Evolutionary conservation across 2,329 filamentous ascomycete species (phyloP).

Genomic region (Aspergillus neotritici): DNA sequence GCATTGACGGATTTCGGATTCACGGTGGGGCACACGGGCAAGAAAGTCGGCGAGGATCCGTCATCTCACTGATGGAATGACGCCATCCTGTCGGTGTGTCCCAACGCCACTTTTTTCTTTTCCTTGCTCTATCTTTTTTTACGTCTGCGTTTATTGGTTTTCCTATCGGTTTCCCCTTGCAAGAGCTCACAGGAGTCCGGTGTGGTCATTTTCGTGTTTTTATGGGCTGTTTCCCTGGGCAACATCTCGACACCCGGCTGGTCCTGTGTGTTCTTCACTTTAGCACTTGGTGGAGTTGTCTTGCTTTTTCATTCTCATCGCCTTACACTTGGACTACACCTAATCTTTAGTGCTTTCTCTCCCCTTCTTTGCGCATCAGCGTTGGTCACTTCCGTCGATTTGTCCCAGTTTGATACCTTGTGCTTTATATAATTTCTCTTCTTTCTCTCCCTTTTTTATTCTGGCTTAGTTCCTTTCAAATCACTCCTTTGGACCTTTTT

Average conservation of each 20-base stretch:
- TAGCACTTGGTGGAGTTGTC: slow-evolving; percentile 38
- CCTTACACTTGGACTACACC: slow-evolving; percentile 8
- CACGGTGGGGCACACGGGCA: slow-evolving; percentile 32
- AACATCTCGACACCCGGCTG: slow-evolving; percentile 42
- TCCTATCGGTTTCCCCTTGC: slow-evolving; percentile 23
- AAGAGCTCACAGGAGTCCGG: slow-evolving; percentile 42
- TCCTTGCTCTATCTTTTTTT: slow-evolving; percentile 26
- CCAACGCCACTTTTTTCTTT: slow-evolving; percentile 24
- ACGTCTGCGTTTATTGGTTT: slow-evolving; percentile 17
- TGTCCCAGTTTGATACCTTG: slow-evolving; percentile 28
- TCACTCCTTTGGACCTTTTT: slow-evolving; percentile 11
- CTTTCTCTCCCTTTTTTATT: slow-evolving; percentile 14
- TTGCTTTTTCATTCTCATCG: slow-evolving; percentile 11
- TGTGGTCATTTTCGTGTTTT: slow-evolving; percentile 39
- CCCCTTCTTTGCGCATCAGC: slow-evolving; percentile 28
- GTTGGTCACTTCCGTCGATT: slow-evolving; percentile 11
- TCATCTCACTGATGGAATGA: slow-evolving; percentile 27
- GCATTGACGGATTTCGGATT: slow-evolving; percentile 31
- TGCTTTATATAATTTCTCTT: slow-evolving; percentile 20
- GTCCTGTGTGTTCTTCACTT: slow-evolving; percentile 41
- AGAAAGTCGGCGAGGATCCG: slow-evolving; percentile 30
- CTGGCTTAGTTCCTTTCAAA: slow-evolving; percentile 6
- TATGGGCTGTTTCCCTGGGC: slow-evolving; percentile 30
- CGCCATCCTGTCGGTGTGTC: slow-evolving; percentile 28
- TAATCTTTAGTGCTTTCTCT: slow-evolving; percentile 25